A percentile compares a stretch with the other conserved stretches of the same genome.
phyloP scores from a whole-genome alignment of 805 yeast genomes.

The Pichia paraexigua region DNA sequence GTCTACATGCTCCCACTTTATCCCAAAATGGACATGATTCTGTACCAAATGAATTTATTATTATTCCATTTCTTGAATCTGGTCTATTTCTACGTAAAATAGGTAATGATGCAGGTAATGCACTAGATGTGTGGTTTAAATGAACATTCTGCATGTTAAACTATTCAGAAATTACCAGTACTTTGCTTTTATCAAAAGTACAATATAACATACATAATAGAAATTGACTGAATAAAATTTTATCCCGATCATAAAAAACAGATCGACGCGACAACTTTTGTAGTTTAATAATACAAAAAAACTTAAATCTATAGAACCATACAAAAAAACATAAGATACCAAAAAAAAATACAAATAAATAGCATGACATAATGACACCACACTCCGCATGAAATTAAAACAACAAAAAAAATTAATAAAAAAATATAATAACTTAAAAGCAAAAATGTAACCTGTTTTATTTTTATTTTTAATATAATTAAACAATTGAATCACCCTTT shows the following conservation, averaged over 20 bases:
- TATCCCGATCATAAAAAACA: too few species aligned
- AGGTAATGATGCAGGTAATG: background rate
- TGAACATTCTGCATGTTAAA: background rate
- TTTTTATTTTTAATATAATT: background rate
- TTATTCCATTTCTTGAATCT: background rate
- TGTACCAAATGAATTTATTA: background rate
- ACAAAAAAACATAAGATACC: background rate
- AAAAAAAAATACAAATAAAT: too few species aligned
- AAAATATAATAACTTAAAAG: background rate
- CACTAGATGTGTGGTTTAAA: background rate
- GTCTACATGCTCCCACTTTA: slow-evolving; percentile 89
- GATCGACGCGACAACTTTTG: background rate
- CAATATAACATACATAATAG: too few species aligned
- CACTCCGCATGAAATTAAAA: background rate
- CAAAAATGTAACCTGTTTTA: background rate
- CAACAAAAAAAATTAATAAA: background rate
- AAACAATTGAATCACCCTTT: slow-evolving; percentile 2
- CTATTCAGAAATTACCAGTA: background rate
- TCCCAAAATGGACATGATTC: slow-evolving; percentile 13
- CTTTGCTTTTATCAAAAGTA: background rate
- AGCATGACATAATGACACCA: background rate
- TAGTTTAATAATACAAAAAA: background rate
- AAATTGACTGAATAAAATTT: background rate
- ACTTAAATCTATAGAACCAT: background rate
- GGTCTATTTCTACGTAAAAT: background rate